These are phyloP conservation scores for Aureobasidium sp. DNA, from an alignment of 2,329 filamentous ascomycete species.

Conservation along the genomic window DNA sequence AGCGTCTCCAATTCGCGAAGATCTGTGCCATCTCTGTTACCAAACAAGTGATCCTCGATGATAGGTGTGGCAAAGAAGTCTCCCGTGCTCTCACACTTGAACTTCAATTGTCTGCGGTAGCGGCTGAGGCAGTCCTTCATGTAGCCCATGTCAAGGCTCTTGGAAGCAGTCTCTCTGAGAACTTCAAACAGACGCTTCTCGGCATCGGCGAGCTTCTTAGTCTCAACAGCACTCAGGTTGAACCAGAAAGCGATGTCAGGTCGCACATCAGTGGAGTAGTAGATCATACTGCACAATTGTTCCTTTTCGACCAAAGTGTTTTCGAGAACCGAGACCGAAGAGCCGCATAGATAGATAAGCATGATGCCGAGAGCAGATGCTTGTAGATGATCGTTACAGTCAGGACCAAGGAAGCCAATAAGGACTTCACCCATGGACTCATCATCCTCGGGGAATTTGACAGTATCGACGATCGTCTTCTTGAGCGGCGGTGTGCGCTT, in stretches of 20 bases:
- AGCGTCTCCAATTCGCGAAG: conserved; percentile 47
- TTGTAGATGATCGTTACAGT: conserved; percentile 68
- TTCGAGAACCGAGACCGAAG: conserved; percentile 91
- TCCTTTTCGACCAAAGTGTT: conserved; percentile 95
- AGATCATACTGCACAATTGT: conserved; percentile 87
- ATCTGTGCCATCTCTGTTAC: conserved; percentile 77
- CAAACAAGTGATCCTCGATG: conserved; percentile 94
- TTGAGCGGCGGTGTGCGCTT: conserved; percentile 77
- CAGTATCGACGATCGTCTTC: conserved; percentile 77
- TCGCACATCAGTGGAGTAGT: conserved; percentile 80
- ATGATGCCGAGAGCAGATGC: conserved; percentile 81
- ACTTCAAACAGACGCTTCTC: conserved; percentile 89
- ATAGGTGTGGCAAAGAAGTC: conserved; percentile 86
- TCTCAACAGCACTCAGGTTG: conserved; percentile 86
- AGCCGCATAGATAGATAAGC: conserved; percentile 89
- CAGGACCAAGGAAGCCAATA: conserved; percentile 88
- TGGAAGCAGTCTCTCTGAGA: conserved; percentile 80
- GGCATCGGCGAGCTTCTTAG: conserved; percentile 83
- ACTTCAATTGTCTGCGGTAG: conserved; percentile 84
- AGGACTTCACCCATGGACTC: conserved; percentile 92
- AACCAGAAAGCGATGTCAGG: conserved; percentile 89
- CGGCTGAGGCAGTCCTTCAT: conserved; percentile 88
- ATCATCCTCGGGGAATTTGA: conserved; percentile 97
- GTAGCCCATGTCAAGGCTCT: conserved; percentile 90
- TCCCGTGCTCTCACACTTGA: conserved; percentile 82